Conservation (phyloP, 495 filamentous ascomycete species). For the Neurospora tetraspora region DNA sequence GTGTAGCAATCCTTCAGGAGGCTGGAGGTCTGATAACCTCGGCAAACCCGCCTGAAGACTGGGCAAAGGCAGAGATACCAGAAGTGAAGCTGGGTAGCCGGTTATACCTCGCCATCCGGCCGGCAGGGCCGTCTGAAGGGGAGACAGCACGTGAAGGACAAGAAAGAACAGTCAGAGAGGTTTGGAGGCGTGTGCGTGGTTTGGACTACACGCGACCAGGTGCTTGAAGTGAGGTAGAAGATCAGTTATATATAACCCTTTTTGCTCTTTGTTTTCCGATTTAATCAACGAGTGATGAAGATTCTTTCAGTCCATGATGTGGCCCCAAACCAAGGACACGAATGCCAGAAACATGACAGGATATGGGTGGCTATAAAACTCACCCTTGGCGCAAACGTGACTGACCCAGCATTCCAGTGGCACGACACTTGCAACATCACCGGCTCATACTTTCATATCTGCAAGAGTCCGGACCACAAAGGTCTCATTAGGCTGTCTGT, state of each 20-base stretch:
- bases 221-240: conserved; percentile 2
- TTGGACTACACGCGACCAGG: conserved; percentile 50
- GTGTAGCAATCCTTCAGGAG: conserved; percentile 66
- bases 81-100: conserved; percentile 50
- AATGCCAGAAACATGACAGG: background rate
- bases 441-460: background rate
- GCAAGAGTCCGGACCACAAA: background rate
- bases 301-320: background rate
- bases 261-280: background rate
- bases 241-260: background rate
- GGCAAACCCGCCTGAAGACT: conserved; percentile 51
- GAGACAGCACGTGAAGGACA: conserved; percentile 54
- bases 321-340: background rate
- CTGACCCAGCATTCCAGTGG: background rate
- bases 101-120: conserved; percentile 56
- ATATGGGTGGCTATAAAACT: background rate
- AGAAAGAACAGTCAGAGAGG: conserved; percentile 55
- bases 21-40: conserved; percentile 60
- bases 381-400: background rate
- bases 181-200: conserved; percentile 52
- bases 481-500: background rate
- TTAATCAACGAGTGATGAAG: background rate
- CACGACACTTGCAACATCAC: background rate
- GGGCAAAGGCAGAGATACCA: conserved; percentile 43
- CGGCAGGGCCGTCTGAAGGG: conserved; percentile 46